Evolutionary conservation across 441 rosid genomes (phyloP), one percentile per base, ranked within the genome.

Genomic region (Kokia cookei): DNA sequence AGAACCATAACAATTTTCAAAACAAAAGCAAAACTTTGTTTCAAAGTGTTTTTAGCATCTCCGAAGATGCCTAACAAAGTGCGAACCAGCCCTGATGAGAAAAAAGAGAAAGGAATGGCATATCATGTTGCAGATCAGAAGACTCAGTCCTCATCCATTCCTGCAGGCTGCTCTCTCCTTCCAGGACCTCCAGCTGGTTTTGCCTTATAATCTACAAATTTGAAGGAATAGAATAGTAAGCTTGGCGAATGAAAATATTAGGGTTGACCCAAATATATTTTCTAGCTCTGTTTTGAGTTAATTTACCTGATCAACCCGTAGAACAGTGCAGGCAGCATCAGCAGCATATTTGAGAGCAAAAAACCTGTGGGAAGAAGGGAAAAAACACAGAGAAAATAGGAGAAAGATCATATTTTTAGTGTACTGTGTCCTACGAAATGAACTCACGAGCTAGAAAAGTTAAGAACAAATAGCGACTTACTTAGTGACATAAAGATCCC

Each of bases 401-500:
- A 76, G 42, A 64, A 65, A 2, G 11, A 24, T 2, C 1, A 19
- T 47, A 69, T n/a, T 45, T 43, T 13, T 27, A 12, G 32, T 35
- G 40, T 50, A 50, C 6, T 61, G n/a, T 7, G 17, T 61, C 43
- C 19, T 2, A 3, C 7, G 19, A 17, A 53, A 12, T 1, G 24
- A 35, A 54, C 3, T 29, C 60, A 37, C 2, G 5, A 65, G 62
- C 29, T n/a, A 24, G 32, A 57, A 19, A 22, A 8, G 45, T 53
- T 76, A 63, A 22, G 51, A 32, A 72, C 15, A 27, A 69, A 14
- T 22, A 43, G 79, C 55, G 51, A 74, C 87, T 77, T 84, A 97
- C 99, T 94, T 97, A 51, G 99, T 93, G 50, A 90, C 88, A 69
- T 86, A 87, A 61, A 97, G 98, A 84, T 97, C 99, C 99, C 99